Conservation (phyloP, 2,329 filamentous ascomycete genomes). For the Penicillium sp. region DNA sequence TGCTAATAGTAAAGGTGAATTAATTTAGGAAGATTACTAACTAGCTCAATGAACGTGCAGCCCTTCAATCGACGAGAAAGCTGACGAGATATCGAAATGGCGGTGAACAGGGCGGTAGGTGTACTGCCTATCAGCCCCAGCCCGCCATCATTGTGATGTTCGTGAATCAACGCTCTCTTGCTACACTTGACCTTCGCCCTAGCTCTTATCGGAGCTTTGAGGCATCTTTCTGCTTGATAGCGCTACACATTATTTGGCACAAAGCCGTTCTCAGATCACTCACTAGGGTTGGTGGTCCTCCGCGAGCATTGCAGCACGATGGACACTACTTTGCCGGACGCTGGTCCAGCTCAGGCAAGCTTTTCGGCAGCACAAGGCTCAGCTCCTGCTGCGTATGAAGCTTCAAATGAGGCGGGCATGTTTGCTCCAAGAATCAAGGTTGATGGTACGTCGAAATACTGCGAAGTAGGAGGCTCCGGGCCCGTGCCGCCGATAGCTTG, state of each 20-base stretch:
- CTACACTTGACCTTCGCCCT: neutral
- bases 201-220: neutral
- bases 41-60: no score
- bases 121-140: conserved; percentile 9
- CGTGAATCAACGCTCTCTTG: neutral
- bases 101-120: conserved; percentile 13
- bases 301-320: conserved; percentile 12
- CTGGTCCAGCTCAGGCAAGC: conserved; percentile 19
- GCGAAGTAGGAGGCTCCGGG: conserved; percentile 1
- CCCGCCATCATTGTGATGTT: conserved; percentile 14
- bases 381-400: neutral
- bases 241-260: neutral
- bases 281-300: neutral
- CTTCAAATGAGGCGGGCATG: neutral
- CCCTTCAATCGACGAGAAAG: neutral
- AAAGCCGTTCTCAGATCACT: neutral
- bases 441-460: conserved; percentile 26
- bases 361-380: conserved; percentile 9
- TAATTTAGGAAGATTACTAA: neutral
- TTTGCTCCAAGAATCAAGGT: conserved; percentile 24
- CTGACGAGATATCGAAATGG: neutral
- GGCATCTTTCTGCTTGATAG: neutral
- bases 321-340: conserved; percentile 28
- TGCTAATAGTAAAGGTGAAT: neutral
- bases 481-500: conserved; percentile 1